Percentiles rank a stretch among this genome's conserved stretches.
Evolutionary conservation across 768 basidiomycete genomes (phyloP).

Genomic region (Pleurotus ostreatus): DNA sequence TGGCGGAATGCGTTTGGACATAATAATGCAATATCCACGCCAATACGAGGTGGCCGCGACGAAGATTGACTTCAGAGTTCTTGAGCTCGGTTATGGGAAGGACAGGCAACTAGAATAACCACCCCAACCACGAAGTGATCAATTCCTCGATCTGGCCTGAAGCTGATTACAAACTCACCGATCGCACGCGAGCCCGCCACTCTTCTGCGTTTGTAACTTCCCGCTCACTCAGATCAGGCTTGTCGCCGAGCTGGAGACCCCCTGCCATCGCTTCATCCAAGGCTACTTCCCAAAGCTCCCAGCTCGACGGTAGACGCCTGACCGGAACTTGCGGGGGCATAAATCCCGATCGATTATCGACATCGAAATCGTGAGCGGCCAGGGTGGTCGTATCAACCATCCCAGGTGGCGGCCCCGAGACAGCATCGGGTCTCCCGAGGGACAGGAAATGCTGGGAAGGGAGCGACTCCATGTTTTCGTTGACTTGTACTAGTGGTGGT

Average conservation of each 20-base stretch:
- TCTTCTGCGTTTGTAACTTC: slow-evolving; percentile 39
- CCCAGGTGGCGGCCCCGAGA: slow-evolving; percentile 18
- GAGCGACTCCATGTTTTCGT: slow-evolving; percentile 5
- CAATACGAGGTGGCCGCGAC: slow-evolving; percentile 75
- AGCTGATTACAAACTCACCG: slow-evolving; percentile 31
- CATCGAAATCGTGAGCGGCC: slow-evolving; percentile 85
- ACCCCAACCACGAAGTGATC: not conserved
- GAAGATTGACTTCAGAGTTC: slow-evolving; percentile 54
- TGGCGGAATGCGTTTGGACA: slow-evolving; percentile 59
- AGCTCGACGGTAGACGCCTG: slow-evolving; percentile 52
- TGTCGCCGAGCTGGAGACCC: slow-evolving; percentile 61
- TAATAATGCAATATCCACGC: slow-evolving; percentile 79
- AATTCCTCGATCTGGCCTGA: slow-evolving; percentile 3
- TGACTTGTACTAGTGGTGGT: too few relatives aligned
- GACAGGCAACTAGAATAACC: slow-evolving; percentile 42
- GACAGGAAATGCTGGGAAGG: slow-evolving; percentile 25
- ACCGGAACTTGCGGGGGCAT: slow-evolving; percentile 79
- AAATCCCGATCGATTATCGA: slow-evolving; percentile 88
- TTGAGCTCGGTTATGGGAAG: slow-evolving; percentile 42
- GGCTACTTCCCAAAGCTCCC: slow-evolving; percentile 69
- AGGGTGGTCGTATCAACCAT: slow-evolving; percentile 38
- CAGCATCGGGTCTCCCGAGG: slow-evolving; percentile 19
- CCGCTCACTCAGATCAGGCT: slow-evolving; percentile 32
- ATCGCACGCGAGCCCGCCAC: slow-evolving; percentile 51
- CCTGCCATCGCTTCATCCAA: slow-evolving; percentile 46